Conservation (phyloP, 2,329 filamentous ascomycete genomes). For the Hymenoscyphus infarciens region DNA sequence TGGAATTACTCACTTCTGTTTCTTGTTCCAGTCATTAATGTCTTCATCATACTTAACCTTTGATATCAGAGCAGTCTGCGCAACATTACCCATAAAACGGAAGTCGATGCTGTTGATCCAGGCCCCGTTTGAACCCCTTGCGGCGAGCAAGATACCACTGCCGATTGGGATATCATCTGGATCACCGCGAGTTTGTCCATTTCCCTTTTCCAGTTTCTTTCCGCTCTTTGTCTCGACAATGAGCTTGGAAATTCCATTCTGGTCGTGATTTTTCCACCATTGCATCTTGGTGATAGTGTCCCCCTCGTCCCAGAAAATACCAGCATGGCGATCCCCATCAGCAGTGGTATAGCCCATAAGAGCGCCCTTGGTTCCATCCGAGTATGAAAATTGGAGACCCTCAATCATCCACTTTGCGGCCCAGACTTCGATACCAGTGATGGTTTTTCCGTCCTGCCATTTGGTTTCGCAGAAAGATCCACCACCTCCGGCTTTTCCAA, state of each 20-base stretch:
- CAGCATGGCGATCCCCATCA: slow-evolving; percentile 1
- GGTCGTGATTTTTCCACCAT: neutral
- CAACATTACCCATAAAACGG: neutral
- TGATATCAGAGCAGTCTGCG: neutral
- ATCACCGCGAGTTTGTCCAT: neutral
- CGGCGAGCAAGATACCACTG: slow-evolving; percentile 3
- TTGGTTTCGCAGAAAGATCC: slow-evolving; percentile 1
- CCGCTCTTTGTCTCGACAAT: neutral
- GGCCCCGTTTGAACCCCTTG: neutral
- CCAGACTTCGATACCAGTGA: slow-evolving; percentile 10
- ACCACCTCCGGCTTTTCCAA: neutral
- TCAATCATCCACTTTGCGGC: slow-evolving; percentile 2
- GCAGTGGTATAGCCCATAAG: neutral
- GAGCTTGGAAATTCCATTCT: neutral
- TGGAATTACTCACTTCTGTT: neutral
- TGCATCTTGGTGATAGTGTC: slow-evolving; percentile 8
- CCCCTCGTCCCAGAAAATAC: neutral
- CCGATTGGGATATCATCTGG: neutral
- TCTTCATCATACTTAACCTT: slow-evolving; percentile 5
- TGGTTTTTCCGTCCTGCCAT: neutral
- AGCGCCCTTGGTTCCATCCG: slow-evolving; percentile 3
- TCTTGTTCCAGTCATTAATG: slow-evolving; percentile 6
- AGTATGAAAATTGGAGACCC: slow-evolving; percentile 5
- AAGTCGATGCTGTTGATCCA: neutral
- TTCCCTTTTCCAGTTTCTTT: neutral